These are phyloP conservation scores for Paxillus ammoniavirescens DNA, from an alignment of 768 basidiomycete genomes.

Conservation along the genomic window DNA sequence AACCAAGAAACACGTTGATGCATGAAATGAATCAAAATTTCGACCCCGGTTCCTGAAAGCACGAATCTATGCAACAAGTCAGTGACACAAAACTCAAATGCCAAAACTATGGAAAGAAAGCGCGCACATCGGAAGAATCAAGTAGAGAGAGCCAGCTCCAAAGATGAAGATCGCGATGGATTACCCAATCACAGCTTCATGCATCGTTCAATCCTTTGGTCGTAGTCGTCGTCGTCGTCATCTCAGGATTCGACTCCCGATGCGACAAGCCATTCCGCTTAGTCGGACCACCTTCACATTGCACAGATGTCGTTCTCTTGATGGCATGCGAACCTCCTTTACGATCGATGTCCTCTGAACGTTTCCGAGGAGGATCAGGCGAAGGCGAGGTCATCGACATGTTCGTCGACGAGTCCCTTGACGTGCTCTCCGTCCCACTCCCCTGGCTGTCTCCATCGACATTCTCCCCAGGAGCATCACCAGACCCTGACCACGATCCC, in stretches of 20 bases:
- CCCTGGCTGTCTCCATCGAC: constrained; percentile 1
- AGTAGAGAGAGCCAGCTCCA: constrained; percentile 2
- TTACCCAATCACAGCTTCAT: constrained; percentile 11
- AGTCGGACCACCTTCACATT: constrained; percentile 22
- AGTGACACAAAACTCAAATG: not conserved
- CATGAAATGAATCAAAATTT: not conserved
- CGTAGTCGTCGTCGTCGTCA: constrained; percentile 17
- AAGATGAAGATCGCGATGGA: constrained; percentile 7
- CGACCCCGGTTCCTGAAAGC: constrained; percentile 1
- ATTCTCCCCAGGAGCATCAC: not conserved
- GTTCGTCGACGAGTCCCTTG: constrained; percentile 7
- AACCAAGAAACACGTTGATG: not conserved
- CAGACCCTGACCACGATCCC: constrained; percentile 1
- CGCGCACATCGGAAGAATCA: constrained; percentile 1
- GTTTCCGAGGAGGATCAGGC: constrained; percentile 5
- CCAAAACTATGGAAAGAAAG: constrained; percentile 6
- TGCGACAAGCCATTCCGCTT: constrained; percentile 29
- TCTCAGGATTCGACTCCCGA: constrained; percentile 31
- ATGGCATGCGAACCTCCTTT: constrained; percentile 19
- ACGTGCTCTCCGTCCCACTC: constrained; percentile 5
- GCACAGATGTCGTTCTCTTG: constrained; percentile 30
- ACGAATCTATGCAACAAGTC: constrained; percentile 12
- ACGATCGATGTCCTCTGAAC: constrained; percentile 13
- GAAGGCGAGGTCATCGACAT: constrained; percentile 7
- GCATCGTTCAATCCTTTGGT: constrained; percentile 26